Percentiles rank a stretch among this genome's conserved stretches.
These are phyloP conservation scores for Hura crepitans DNA, from an alignment of 441 rosid genomes.

Conservation along the genomic window DNA sequence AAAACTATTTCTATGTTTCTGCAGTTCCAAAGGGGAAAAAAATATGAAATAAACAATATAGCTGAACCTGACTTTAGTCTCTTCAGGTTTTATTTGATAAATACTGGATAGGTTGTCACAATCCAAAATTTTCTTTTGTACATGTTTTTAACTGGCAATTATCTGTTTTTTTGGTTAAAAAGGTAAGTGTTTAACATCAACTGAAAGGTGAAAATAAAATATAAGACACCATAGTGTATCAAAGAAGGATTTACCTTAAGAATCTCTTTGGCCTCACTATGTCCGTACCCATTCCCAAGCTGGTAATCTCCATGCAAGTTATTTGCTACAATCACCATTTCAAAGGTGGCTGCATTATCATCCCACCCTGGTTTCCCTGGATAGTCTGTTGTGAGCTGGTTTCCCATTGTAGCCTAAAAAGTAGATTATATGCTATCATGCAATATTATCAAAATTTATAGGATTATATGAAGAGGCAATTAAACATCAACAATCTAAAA, in stretches of 20 bases:
- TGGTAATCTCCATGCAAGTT: constrained; percentile 76
- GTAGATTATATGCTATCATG: constrained; percentile 28
- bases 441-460: constrained; percentile 10
- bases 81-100: constrained; percentile 1
- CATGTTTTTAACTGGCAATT: background rate
- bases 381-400: constrained; percentile 61
- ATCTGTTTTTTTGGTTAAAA: background rate
- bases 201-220: background rate
- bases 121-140: background rate
- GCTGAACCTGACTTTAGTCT: constrained; percentile 1
- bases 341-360: constrained; percentile 62
- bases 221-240: background rate
- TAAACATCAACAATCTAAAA: constrained; percentile 11
- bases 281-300: constrained; percentile 66
- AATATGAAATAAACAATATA: background rate
- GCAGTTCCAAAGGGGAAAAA: constrained; percentile 26
- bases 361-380: constrained; percentile 66
- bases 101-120: background rate
- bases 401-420: constrained; percentile 49
- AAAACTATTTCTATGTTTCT: constrained; percentile 60
- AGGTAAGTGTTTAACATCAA: background rate
- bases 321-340: constrained; percentile 52
- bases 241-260: constrained; percentile 41
- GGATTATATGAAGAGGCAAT: constrained; percentile 6
- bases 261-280: constrained; percentile 50